phyloP scores from a whole-genome alignment of 257 asterid genomes.

The Nicotiana obtusifolia region DNA sequence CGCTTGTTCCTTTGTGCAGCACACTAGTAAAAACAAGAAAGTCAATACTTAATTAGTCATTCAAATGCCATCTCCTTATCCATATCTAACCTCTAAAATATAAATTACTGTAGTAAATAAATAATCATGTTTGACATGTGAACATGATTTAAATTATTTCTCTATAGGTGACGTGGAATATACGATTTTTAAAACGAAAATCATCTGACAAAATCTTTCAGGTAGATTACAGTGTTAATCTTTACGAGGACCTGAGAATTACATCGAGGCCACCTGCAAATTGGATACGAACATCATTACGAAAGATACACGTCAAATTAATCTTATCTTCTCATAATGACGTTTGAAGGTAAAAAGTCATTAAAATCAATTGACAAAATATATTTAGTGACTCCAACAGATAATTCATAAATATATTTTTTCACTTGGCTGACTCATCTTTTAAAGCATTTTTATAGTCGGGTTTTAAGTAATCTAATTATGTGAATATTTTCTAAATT shows the following conservation, averaged over 20 bases:
- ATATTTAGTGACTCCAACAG: not conserved
- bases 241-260: not conserved
- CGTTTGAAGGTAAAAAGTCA: not conserved
- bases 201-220: not conserved
- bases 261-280: not conserved
- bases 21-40: conserved; percentile 35
- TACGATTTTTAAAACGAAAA: not conserved
- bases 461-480: not conserved
- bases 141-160: not conserved
- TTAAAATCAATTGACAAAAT: not conserved
- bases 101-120: not conserved
- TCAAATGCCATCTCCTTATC: not conserved
- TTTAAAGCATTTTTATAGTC: not conserved
- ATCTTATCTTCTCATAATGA: not conserved
- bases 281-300: not conserved
- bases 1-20: conserved; percentile 83
- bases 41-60: not conserved
- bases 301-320: not conserved
- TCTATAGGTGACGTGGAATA: not conserved
- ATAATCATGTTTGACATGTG: not conserved
- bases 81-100: not conserved
- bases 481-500: not conserved
- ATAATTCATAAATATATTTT: not conserved
- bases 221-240: not conserved
- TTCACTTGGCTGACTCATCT: not conserved